These are phyloP conservation scores for Fusarium sp. DNA, from an alignment of 2,329 filamentous ascomycete genomes.

Conservation along the genomic window DNA sequence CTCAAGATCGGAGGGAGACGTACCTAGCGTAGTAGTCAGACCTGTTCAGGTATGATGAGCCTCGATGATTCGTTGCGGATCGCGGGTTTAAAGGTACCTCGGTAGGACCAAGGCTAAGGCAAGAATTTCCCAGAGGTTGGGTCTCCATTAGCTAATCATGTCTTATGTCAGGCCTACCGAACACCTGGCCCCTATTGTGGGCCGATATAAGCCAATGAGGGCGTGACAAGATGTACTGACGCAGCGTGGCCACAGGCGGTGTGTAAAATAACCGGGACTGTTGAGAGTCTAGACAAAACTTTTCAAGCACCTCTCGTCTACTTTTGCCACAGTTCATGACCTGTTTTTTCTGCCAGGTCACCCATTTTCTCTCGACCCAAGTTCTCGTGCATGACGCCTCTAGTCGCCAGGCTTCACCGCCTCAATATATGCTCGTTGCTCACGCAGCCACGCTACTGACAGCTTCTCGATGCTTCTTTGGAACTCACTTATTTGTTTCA, in stretches of 20 bases:
- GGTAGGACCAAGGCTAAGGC: constrained; percentile 31
- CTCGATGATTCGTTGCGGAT: constrained; percentile 35
- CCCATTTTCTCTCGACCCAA: constrained; percentile 23
- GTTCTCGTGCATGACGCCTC: too few relatives aligned
- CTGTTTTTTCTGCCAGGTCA: accelerated
- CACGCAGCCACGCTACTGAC: too few relatives aligned
- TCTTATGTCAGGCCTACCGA: constrained; percentile 16
- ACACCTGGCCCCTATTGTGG: constrained; percentile 7
- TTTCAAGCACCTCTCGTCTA: accelerated
- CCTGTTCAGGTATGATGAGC: constrained; percentile 27
- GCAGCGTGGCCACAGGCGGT: constrained; percentile 22
- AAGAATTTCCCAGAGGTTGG: constrained; percentile 32
- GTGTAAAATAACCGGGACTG: constrained; percentile 36
- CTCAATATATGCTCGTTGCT: too few relatives aligned
- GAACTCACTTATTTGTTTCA: too few relatives aligned
- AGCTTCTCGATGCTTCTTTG: too few relatives aligned
- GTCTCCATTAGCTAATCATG: constrained; percentile 38
- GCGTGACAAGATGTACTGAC: background rate
- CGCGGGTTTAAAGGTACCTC: constrained; percentile 41
- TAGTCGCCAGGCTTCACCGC: too few relatives aligned
- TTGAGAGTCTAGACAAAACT: background rate
- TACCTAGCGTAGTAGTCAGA: constrained; percentile 29
- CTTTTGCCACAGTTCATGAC: accelerated
- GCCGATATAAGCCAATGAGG: background rate
- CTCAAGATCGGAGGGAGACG: background rate